These are phyloP conservation scores for Hemileccinum rubropunctum DNA, from an alignment of 768 basidiomycete genomes.

Conservation along the genomic window DNA sequence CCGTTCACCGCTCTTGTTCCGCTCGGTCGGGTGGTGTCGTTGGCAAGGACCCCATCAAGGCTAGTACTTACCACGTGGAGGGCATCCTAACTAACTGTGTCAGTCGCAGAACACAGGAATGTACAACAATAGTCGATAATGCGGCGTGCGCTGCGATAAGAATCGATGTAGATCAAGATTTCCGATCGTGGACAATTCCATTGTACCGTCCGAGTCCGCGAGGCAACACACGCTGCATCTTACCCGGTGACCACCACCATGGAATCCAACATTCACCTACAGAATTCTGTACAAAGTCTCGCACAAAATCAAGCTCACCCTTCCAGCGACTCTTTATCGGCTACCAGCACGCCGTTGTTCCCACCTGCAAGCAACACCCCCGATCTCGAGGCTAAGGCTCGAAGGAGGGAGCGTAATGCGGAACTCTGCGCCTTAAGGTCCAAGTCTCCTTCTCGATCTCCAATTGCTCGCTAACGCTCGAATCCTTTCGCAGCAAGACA, in stretches of 20 bases:
- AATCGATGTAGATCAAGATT: not conserved
- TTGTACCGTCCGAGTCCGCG: not conserved
- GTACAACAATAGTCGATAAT: not conserved
- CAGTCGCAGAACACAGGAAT: too few relatives aligned
- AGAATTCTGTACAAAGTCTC: not conserved
- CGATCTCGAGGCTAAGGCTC: too few relatives aligned
- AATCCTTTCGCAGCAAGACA: slow-evolving; percentile 9
- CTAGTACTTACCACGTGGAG: too few relatives aligned
- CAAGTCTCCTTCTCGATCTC: not conserved
- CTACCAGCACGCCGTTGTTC: not conserved
- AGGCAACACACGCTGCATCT: not conserved
- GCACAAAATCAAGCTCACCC: not conserved
- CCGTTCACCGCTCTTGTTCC: too few relatives aligned
- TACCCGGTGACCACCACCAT: slow-evolving; percentile 20
- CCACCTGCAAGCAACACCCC: not conserved
- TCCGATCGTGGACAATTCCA: not conserved
- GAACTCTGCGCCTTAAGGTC: not conserved
- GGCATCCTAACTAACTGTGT: too few relatives aligned
- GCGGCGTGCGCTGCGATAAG: not conserved
- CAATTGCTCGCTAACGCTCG: not conserved
- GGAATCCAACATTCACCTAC: not conserved
- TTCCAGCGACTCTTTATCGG: not conserved
- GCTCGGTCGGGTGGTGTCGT: too few relatives aligned
- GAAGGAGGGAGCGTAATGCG: not conserved
- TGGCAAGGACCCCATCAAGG: too few relatives aligned